phyloP scores from a whole-genome alignment of 208 protist species.

The Naegleria fowleri region DNA sequence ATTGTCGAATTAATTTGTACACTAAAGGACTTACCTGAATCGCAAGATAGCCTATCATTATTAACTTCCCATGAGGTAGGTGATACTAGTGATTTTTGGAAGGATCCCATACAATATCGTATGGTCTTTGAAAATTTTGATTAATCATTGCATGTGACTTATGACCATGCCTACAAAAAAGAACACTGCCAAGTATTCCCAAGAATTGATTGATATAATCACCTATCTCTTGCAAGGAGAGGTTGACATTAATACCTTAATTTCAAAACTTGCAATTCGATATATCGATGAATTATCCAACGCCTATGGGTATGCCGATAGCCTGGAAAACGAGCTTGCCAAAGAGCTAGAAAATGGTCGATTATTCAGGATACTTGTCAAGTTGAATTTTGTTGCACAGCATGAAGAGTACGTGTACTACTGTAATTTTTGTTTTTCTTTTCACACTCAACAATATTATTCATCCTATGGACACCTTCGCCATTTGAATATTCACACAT shows the following conservation, averaged over 20 bases:
- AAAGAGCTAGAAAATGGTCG: slow-evolving; percentile 91
- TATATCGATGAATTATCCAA: neutral
- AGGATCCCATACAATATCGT: too few relatives aligned
- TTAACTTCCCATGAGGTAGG: neutral
- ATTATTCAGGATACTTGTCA: slow-evolving; percentile 84
- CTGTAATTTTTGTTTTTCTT: slow-evolving; percentile 56
- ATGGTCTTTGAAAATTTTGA: too few relatives aligned
- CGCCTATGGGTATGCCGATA: neutral
- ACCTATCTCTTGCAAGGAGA: neutral
- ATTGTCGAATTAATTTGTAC: neutral
- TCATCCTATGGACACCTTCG: too few relatives aligned
- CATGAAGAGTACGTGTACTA: slow-evolving; percentile 65
- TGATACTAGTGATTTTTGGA: neutral
- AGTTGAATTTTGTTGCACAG: slow-evolving; percentile 83
- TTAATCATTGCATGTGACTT: too few relatives aligned
- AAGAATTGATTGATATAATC: neutral
- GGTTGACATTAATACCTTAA: neutral
- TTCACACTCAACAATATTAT: too few relatives aligned
- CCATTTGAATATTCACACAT: too few relatives aligned
- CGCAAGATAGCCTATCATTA: neutral
- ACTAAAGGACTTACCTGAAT: neutral
- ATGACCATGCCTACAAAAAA: too few relatives aligned
- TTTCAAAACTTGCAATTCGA: neutral
- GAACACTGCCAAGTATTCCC: neutral
- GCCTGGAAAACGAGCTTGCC: slow-evolving; percentile 69